These are phyloP conservation scores for Pilobolus umbonatus DNA, from an alignment of 192 early-diverging fungal species.

Conservation along the genomic window DNA sequence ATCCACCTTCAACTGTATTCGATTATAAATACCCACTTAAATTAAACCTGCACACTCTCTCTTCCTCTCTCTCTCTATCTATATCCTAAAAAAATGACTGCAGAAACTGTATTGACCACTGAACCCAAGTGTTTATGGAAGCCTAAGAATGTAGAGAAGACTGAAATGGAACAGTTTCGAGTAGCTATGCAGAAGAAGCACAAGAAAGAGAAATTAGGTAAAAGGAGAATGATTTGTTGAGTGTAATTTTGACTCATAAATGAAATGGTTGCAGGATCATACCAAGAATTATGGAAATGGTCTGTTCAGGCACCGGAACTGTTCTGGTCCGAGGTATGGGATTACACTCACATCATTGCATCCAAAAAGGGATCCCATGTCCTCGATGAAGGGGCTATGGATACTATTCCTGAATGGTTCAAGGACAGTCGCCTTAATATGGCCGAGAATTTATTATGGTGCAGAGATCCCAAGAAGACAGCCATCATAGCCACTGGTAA, in stretches of 20 bases:
- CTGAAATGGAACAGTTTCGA: constrained; percentile 70
- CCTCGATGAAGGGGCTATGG: constrained; percentile 74
- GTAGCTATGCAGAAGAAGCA: constrained; percentile 66
- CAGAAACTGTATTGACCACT: not conserved
- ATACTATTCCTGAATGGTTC: constrained; percentile 90
- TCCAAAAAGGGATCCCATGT: constrained; percentile 42
- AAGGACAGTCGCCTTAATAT: constrained; percentile 80
- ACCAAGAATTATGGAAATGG: constrained; percentile 81
- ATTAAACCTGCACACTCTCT: not conserved
- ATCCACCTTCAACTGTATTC: not conserved
- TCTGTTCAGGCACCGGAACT: constrained; percentile 65
- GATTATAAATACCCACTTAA: not conserved
- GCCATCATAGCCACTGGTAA: constrained; percentile 56
- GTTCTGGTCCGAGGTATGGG: constrained; percentile 90
- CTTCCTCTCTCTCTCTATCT: not conserved
- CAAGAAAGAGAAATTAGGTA: constrained; percentile 49
- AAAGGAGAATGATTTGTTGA: not conserved
- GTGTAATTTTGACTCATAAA: not conserved
- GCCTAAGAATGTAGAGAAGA: constrained; percentile 50
- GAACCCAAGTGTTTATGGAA: constrained; percentile 57
- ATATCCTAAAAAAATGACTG: not conserved
- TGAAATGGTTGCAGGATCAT: constrained; percentile 36
- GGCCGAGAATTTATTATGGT: constrained; percentile 81
- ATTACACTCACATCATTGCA: constrained; percentile 58
- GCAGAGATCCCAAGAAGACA: constrained; percentile 39